Evolutionary conservation across 306 rosid species (phyloP), one percentile per base, ranked within the genome.

Genomic region (Rosa persica): DNA sequence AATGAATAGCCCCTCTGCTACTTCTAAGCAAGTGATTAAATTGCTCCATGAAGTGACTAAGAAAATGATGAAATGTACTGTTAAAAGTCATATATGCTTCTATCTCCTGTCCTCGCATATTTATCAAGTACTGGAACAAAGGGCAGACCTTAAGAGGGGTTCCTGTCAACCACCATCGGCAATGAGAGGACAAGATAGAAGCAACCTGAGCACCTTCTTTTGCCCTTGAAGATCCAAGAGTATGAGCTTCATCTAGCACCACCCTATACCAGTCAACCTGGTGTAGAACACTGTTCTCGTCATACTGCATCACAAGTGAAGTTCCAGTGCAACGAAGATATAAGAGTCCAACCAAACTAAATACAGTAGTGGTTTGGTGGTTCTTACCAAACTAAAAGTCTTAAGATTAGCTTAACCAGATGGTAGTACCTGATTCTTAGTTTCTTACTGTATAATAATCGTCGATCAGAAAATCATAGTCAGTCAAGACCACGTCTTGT

Each of bases 91-190:
- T 25, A 17, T 16, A 71, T 44, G 40, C 44, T n/a, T 36, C 22
- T 42, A 38, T 48, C 54, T 19, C 4, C 15, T 12, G 54, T 15
- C 5, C 9, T 22, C 2, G 20, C 23, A 58, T 44, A 57, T 39
- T 15, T 44, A 55, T 25, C 48, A 47, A 30, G 43, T 2, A 70
- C 10, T 48, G 27, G 2, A 25, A 3, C 22, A 71, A 72, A 76
- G 78, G 54, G 72, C 68, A 71, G 60, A 91, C 95, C 98, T 93
- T 95, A 83, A 93, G 83, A 3, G 98, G 96, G 4, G 97, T 93
- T 87, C 98, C 98, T 64, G 98, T 91, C 34, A 93, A 81, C 85
- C 98, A 93, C 98, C 98, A 93, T 52, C 98, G 89, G 84, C 96
- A 90, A 81, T 82, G 85, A 3, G 96, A 90, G 60, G 97, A 83